phyloP scores from a whole-genome alignment of 1,284 basidiomycete genomes.

The Cystobasidium pallidum region DNA sequence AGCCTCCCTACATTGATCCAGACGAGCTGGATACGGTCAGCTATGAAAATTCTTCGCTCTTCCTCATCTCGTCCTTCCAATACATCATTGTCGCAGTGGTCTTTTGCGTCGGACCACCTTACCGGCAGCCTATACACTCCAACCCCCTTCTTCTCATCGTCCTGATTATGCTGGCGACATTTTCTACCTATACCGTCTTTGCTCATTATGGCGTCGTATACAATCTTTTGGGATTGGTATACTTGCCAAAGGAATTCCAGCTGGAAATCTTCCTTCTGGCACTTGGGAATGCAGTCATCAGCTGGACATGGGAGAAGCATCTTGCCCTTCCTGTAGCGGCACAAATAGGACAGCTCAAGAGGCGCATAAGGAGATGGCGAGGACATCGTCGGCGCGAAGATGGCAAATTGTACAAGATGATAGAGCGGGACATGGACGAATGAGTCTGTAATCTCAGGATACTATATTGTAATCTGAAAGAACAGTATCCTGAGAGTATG shows the following conservation, averaged over 20 bases:
- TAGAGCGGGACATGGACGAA: conserved; percentile 60
- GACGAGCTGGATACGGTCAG: conserved; percentile 86
- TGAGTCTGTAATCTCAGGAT: too few relatives aligned
- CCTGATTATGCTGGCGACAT: conserved; percentile 66
- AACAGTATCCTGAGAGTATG: too few relatives aligned
- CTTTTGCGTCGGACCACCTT: conserved; percentile 97
- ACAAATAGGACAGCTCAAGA: conserved; percentile 47
- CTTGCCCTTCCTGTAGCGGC: conserved; percentile 47
- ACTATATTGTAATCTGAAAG: too few relatives aligned
- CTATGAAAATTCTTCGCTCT: conserved; percentile 90
- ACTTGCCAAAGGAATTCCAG: conserved; percentile 72
- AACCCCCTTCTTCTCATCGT: conserved; percentile 75
- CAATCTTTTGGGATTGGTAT: conserved; percentile 75
- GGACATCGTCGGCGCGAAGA: conserved; percentile 56
- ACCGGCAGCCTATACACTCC: conserved; percentile 90
- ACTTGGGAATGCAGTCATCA: conserved; percentile 71
- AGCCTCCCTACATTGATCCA: conserved; percentile 66
- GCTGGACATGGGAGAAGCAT: conserved; percentile 71
- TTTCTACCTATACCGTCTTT: conserved; percentile 76
- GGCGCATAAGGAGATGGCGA: conserved; percentile 54
- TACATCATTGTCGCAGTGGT: conserved; percentile 96
- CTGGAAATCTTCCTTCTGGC: conserved; percentile 72
- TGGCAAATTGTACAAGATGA: conserved; percentile 61
- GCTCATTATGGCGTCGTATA: conserved; percentile 68
- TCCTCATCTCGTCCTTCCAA: conserved; percentile 95